These are phyloP conservation scores for Sporobolus alterniflorus DNA, from an alignment of 202 grass and related monocot genomes.

Conservation along the genomic window DNA sequence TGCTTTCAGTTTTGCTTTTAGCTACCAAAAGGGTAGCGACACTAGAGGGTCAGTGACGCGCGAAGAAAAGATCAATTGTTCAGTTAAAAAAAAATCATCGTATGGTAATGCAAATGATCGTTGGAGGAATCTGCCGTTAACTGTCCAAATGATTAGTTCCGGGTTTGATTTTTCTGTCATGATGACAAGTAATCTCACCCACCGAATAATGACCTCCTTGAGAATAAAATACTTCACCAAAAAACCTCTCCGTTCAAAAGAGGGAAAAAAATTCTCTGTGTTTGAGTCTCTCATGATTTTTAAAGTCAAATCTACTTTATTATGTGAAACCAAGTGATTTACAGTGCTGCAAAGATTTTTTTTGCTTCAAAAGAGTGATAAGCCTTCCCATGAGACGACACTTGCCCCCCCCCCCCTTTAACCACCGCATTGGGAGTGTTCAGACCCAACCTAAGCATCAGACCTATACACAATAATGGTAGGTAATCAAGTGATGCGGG, in stretches of 20 bases:
- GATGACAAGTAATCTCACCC: slow-evolving; percentile 46
- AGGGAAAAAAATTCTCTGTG: no score
- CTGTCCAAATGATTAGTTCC: slow-evolving; percentile 27
- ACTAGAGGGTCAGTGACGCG: not conserved
- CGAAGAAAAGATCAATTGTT: not conserved
- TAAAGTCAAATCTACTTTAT: no score
- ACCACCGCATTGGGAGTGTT: slow-evolving; percentile 32
- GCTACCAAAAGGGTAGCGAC: not conserved
- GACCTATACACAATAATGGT: not conserved
- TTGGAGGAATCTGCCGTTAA: slow-evolving; percentile 32
- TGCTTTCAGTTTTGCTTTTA: not conserved
- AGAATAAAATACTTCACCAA: slow-evolving; percentile 33
- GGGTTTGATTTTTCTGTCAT: slow-evolving; percentile 23
- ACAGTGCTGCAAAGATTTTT: no score
- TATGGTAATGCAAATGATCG: not conserved
- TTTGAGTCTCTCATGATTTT: no score
- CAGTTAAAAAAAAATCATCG: not conserved
- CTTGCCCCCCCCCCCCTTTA: slow-evolving; percentile 3
- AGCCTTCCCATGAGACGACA: not conserved
- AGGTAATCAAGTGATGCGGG: not conserved
- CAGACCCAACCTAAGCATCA: not conserved
- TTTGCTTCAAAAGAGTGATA: no score
- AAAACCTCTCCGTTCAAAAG: not conserved
- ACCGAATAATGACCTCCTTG: slow-evolving; percentile 42
- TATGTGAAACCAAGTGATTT: no score